Evolutionary conservation across 345 rosid species (phyloP).

Genomic region (Salix exigua): DNA sequence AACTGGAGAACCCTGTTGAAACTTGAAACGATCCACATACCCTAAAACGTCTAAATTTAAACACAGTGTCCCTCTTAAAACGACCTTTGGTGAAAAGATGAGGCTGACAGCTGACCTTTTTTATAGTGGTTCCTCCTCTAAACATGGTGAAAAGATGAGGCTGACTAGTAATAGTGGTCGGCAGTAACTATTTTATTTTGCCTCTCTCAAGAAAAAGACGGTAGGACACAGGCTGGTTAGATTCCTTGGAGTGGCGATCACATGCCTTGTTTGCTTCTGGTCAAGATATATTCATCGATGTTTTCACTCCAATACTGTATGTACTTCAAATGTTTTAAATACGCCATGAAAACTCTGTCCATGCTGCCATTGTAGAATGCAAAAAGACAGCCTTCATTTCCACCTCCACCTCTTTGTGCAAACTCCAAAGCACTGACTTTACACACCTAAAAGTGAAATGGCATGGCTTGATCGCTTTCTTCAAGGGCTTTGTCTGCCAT

Average conservation of each 20-base stretch:
- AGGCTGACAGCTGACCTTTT: not conserved
- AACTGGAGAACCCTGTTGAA: not conserved
- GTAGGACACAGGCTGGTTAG: not conserved
- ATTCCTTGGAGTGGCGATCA: not conserved
- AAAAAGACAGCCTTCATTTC: too few relatives aligned
- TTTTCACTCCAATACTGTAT: not conserved
- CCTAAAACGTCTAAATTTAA: not conserved
- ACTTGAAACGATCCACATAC: not conserved
- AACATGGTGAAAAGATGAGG: not conserved
- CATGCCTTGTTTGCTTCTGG: not conserved
- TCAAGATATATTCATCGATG: not conserved
- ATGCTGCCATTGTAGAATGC: too few relatives aligned
- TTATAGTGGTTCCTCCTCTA: not conserved
- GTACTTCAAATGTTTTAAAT: not conserved
- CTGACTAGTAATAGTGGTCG: slow-evolving; percentile 1
- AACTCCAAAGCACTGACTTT: not conserved
- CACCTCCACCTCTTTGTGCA: not conserved
- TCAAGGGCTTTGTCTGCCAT: not conserved
- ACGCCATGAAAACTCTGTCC: too few relatives aligned
- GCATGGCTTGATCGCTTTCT: not conserved
- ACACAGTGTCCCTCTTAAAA: not conserved
- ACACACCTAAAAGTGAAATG: too few relatives aligned
- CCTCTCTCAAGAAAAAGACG: not conserved
- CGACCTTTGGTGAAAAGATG: not conserved
- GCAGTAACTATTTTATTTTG: not conserved